These are phyloP conservation scores for Hypoxylon sp. DNA, from an alignment of 2,329 filamentous ascomycete species.

Conservation along the genomic window DNA sequence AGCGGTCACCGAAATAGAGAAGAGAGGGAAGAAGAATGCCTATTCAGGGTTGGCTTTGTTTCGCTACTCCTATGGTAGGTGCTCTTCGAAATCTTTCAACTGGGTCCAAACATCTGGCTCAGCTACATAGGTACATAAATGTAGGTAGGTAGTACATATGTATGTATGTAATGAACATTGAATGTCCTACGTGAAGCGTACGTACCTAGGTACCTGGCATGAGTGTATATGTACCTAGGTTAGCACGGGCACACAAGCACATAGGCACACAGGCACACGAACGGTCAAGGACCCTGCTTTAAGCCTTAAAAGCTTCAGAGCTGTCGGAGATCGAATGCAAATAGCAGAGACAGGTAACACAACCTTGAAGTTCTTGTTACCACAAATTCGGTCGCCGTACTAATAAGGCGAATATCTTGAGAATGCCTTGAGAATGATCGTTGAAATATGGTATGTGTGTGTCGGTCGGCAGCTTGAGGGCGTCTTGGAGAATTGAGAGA, in stretches of 20 bases:
- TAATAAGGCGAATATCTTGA: background rate
- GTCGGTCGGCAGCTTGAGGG: background rate
- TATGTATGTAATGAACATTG: constrained; percentile 2
- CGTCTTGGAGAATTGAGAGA: background rate
- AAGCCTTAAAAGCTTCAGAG: constrained; percentile 8
- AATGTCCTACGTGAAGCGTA: constrained; percentile 14
- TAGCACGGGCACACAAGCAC: background rate
- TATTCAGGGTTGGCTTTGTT: constrained; percentile 35
- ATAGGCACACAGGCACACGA: constrained; percentile 2
- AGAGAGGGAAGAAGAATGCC: constrained; percentile 29
- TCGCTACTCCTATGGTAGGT: constrained; percentile 17
- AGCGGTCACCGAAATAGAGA: constrained; percentile 39
- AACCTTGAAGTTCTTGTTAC: background rate
- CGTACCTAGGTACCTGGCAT: background rate
- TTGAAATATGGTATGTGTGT: no score
- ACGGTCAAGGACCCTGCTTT: constrained; percentile 25
- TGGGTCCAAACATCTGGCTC: constrained; percentile 26
- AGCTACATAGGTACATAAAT: no score
- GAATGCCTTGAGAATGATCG: background rate
- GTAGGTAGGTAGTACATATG: no score
- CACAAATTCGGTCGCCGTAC: background rate
- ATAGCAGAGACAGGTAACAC: background rate
- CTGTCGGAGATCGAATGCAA: background rate
- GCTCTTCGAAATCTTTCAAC: constrained; percentile 27
- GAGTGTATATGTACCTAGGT: background rate